Base-by-base conservation (phyloP, 208 protist species). In the Trypanosoma mega region DNA sequence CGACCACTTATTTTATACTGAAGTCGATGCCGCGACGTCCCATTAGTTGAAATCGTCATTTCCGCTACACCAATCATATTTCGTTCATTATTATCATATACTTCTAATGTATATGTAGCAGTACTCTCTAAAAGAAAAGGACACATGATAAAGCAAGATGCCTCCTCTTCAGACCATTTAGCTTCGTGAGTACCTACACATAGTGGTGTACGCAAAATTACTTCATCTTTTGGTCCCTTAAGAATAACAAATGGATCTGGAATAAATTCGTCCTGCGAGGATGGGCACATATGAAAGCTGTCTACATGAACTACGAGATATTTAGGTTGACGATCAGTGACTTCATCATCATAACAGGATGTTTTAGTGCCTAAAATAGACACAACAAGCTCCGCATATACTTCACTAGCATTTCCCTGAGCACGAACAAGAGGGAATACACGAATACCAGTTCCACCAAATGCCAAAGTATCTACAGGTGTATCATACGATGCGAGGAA, bases 181-280 rank as follows among this genome's bases (percentile, higher is more conserved):
- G 78, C 79, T 12, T 76, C 20, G 20, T 78, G 80, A 21, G 70
- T 75, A 36, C 79, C 65, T 63, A 78, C 73, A 21, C 45, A 72
- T 33, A 93, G 49, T 24, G 84, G 68, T 7, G 89, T 95, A 12
- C 76, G 78, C 58, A 95, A 31, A 48, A 85, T 65, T 31, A 71
- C 73, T 24, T 51, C 53, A 21, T 74, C 78, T 16, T 61, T 75
- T 12, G 76, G 61, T 27, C 85, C 63, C 24, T 73, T 71, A 11
- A 95, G 20, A 59, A 91, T 76, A 5, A 92, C 76, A 67, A 92
- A 90, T 2, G 81, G 85, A 54, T 95, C 89, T 0, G 89, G 89
- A 20, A 62, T 72, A 44, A 90, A 83, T 36, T 72, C 74, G 41
- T 76, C 78, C n/a, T 57, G 55, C 3, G 26, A 39, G 30, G 36